Evolutionary conservation across 208 protist genomes (phyloP), one percentile per base, ranked within the genome.

Genomic region (Acanthamoeba sp.): DNA sequence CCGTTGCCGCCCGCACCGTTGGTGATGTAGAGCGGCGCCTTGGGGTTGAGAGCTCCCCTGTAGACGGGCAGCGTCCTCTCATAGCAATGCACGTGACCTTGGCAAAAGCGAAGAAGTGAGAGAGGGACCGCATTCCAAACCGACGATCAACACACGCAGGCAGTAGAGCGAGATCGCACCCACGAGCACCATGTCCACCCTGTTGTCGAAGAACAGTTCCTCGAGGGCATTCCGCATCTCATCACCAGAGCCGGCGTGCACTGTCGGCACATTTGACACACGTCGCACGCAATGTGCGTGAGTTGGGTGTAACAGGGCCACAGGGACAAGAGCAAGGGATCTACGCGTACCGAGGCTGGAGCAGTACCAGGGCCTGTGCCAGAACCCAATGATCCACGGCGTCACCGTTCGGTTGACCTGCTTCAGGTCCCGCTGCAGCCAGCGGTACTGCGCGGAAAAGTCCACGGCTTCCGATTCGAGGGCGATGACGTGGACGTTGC

Each of bases 351-450:
- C 88, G 14, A 18, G 2, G 27, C 52, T 69, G 7, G n/a, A 42
- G 62, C 59, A 93, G 62, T 93, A 93, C 29, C 52, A 69, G n/a
- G 88, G 88, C 24, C 64, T 32, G 48, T 93, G 88, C 48, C 32
- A 40, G 12, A 93, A 29, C 9, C 34, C 62, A n/a, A 93, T 50
- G 64, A 93, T 50, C 88, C 88, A 93, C 32, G 88, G 88, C 42
- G 62, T 71, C 16, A 59, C 66, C 1, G 34, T 24, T 6, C 88
- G 34, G n/a, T 59, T 71, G 48, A 52, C 66, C 24, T 29, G 24
- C 36, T 4, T 18, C 22, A 93, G 88, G 48, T 93, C 88, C 45
- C 48, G 32, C 52, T 62, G 20, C 34, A 78, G 24, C 88, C 88
- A 93, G 34, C 14, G 32, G 88, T 80, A 48, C 48, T 73, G 48